A percentile compares a stretch with the other conserved stretches of the same genome.
Evolutionary conservation across 495 filamentous ascomycete genomes (phyloP).

Genomic region (Bacidia gigantensis): DNA sequence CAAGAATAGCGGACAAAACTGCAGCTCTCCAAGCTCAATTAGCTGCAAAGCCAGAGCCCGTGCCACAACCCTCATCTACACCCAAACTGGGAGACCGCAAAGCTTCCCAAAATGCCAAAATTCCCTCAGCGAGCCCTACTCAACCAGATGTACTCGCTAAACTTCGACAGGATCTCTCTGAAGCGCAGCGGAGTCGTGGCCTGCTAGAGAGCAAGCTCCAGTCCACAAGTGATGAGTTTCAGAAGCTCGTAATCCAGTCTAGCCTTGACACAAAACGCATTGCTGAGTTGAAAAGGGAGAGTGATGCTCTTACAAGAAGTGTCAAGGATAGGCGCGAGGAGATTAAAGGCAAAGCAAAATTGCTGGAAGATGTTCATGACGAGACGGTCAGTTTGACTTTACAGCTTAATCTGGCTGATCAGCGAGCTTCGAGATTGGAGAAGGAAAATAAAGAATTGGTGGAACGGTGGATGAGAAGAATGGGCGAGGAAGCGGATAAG

Average conservation of each 20-base stretch:
- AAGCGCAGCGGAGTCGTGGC: conserved; percentile 58
- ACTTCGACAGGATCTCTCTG: conserved; percentile 49
- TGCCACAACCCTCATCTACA: conserved; percentile 27
- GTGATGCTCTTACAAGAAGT: conserved; percentile 41
- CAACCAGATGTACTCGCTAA: conserved; percentile 23
- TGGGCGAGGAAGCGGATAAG: conserved; percentile 70
- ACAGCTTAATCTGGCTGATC: conserved; percentile 74
- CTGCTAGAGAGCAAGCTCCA: conserved; percentile 49
- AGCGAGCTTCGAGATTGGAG: conserved; percentile 49
- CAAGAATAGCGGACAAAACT: conserved; percentile 54
- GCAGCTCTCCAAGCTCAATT: conserved; percentile 34
- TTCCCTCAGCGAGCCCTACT: neutral
- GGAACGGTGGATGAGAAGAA: conserved; percentile 78
- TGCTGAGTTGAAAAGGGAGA: conserved; percentile 46
- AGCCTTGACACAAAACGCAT: conserved; percentile 43
- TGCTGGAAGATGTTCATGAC: conserved; percentile 81
- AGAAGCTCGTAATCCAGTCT: conserved; percentile 43
- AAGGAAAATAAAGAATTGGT: conserved; percentile 82
- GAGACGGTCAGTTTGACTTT: conserved; percentile 75
- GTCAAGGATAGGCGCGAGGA: conserved; percentile 77
- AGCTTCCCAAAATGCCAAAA: neutral
- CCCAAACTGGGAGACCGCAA: conserved; percentile 9
- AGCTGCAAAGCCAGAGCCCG: neutral
- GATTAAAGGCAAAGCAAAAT: conserved; percentile 62
- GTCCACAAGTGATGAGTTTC: conserved; percentile 44